These are phyloP conservation scores for Clitopilus passeckerianus DNA, from an alignment of 768 basidiomycete genomes.

Conservation along the genomic window DNA sequence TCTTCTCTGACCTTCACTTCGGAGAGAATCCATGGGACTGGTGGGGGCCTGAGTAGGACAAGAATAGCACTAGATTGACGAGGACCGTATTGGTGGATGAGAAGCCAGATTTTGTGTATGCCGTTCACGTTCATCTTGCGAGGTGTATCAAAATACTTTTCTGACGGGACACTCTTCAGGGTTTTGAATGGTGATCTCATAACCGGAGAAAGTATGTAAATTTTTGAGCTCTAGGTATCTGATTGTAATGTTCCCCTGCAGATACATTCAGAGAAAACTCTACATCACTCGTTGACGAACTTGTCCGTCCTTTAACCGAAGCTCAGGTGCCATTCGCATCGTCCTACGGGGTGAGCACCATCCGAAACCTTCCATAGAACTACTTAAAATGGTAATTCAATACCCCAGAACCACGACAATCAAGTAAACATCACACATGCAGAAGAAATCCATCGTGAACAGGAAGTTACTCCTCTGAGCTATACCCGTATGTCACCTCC, in stretches of 20 bases:
- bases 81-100: constrained; percentile 49
- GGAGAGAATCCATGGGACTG: constrained; percentile 71
- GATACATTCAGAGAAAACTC: constrained; percentile 67
- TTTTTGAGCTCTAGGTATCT: neutral
- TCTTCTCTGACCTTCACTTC: constrained; percentile 74
- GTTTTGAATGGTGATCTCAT: constrained; percentile 73
- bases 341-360: constrained; percentile 52
- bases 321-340: constrained; percentile 61
- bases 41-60: constrained; percentile 67
- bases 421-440: constrained; percentile 66
- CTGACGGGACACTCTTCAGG: constrained; percentile 22
- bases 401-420: constrained; percentile 67
- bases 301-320: constrained; percentile 55
- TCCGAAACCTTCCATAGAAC: neutral
- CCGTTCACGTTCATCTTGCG: neutral
- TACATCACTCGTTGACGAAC: constrained; percentile 58
- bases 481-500: constrained; percentile 59
- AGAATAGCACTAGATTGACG: constrained; percentile 58
- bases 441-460: constrained; percentile 63
- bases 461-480: constrained; percentile 47
- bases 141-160: neutral
- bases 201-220: constrained; percentile 59
- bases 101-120: constrained; percentile 67
- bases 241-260: constrained; percentile 14
- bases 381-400: neutral